These are phyloP conservation scores for Elaeis guineensis DNA, from an alignment of 176 grass and related monocot genomes.

Conservation along the genomic window DNA sequence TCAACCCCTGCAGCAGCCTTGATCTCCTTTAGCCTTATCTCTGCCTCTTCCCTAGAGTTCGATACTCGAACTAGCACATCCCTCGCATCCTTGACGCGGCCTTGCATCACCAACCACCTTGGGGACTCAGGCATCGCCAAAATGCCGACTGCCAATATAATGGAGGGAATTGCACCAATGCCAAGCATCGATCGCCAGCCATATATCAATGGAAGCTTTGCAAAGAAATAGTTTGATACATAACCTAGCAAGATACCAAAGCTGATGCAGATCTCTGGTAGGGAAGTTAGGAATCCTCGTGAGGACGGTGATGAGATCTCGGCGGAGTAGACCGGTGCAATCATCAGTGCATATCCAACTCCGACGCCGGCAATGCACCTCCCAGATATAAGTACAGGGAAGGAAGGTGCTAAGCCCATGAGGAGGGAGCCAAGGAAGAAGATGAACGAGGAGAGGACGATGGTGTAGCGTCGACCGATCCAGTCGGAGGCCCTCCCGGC, in stretches of 20 bases:
- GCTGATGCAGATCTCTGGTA: not conserved
- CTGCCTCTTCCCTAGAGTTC: not conserved
- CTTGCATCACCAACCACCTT: not conserved
- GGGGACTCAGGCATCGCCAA: slow-evolving; percentile 1
- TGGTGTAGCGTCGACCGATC: slow-evolving; percentile 3
- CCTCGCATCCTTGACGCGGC: not conserved
- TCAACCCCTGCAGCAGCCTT: not conserved
- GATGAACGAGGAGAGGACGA: not conserved
- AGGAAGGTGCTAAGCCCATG: not conserved
- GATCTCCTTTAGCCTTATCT: not conserved
- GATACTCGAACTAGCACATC: not conserved
- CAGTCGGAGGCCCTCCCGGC: not conserved
- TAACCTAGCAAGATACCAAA: not conserved
- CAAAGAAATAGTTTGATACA: not conserved
- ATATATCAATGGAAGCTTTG: not conserved
- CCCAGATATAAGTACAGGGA: not conserved
- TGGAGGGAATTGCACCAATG: not conserved
- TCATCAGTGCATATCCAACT: not conserved
- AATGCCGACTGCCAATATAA: not conserved
- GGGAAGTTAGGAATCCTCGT: not conserved
- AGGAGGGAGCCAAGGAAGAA: not conserved
- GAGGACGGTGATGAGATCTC: not conserved
- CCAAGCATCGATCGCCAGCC: not conserved
- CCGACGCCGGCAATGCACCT: not conserved
- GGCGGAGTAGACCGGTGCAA: not conserved